Evolutionary conservation across 2,329 filamentous ascomycete genomes (phyloP), one percentile per base, ranked within the genome.

Genomic region (Blastomyces parvus): DNA sequence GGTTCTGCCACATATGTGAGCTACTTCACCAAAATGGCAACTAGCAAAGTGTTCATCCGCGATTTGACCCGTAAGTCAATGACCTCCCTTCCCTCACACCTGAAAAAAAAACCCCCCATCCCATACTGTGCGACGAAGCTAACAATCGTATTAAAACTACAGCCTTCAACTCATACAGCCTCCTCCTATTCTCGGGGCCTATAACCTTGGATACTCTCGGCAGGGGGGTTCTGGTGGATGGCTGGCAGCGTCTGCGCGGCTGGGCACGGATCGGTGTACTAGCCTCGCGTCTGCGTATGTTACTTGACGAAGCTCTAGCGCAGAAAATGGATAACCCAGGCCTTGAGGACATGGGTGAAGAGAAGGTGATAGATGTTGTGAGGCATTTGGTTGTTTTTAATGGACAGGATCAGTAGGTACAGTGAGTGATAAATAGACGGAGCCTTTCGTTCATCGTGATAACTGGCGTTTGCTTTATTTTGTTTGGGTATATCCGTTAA

Each of bases 241-340:
- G 90, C 60, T 97, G 93, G 94, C 80, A 97, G 42, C 75, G 84
- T 44, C 78, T 99, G 40, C 83, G 91, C 30, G 94, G 94, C 0
- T 99, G 94, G 94, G 93, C 94, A 0, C 84, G 94, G 57, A 94
- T 99, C 66, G 94, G 93, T 38, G 93, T 97, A 14, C 76, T 99
- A 68, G 88, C 96, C 2, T 89, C 88, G 56, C 82, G 93, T 66
- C 76, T 99, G 68, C 83, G 94, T 66, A 86, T 86, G 63, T 89
- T 97, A 86, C 82, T 99, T 62, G 94, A 99, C 78, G 85, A 88
- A 67, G 81, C 95, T 65, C 84, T 99, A 70, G 88, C 88, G 63
- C 81, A 83, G 67, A 91, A 91, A 76, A 86, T 97, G 59, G 90
- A 92, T 73, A 86, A 89, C 66, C 90, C 90, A 0, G 82, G 81